Base-by-base conservation (phyloP, 306 rosid species). In the Aeschynomene evenia region DNA sequence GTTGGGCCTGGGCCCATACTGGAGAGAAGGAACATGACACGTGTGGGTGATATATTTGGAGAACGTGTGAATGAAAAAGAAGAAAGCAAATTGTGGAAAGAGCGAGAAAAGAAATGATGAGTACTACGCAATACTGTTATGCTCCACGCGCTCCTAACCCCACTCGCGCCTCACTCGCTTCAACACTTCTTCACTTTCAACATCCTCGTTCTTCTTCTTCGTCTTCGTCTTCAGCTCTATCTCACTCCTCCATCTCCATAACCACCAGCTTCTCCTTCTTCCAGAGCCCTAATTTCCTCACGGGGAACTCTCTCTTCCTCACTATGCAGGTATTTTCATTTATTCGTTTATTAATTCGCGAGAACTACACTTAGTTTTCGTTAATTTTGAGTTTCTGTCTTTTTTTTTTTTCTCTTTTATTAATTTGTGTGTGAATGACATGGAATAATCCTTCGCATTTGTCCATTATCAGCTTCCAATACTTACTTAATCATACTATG, bases 281-380 rank as follows among this genome's bases (percentile, higher is more conserved):
- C 62, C 81, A 66, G 22, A 75, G 43, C 79, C 83, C 88, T 68
- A 79, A 65, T 84, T 87, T 90, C 82, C 54, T 85, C 71, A 84
- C 97, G 85, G 87, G 98, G 0, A 85, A 88, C 81, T 66, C 82
- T 39, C 78, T 56, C 73, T 77, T 84, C 53, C 36, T 56, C 33
- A 36, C 60, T 65, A 94, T 91, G 97, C 86, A 91, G 92, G 97
- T 92, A 16, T 28, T 40, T 89, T 81, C 80, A 15, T 12, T 43
- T 12, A 26, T 43, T 14, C 33, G 5, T 28, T 28, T 0, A 28
- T 28, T 28, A 28, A 28, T 2, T 1, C 31, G 5, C 3, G 31
- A 6, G 31, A 4, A 28, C n/a, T 3, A 28, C 3, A 28, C 4
- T 7, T 20, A 1, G 14, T 29, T 66, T 15, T 46, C 12, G 20